A percentile compares a stretch with the other conserved stretches of the same genome.
Evolutionary conservation across 768 basidiomycete genomes (phyloP).

Genomic region (Saitozyma sp.): DNA sequence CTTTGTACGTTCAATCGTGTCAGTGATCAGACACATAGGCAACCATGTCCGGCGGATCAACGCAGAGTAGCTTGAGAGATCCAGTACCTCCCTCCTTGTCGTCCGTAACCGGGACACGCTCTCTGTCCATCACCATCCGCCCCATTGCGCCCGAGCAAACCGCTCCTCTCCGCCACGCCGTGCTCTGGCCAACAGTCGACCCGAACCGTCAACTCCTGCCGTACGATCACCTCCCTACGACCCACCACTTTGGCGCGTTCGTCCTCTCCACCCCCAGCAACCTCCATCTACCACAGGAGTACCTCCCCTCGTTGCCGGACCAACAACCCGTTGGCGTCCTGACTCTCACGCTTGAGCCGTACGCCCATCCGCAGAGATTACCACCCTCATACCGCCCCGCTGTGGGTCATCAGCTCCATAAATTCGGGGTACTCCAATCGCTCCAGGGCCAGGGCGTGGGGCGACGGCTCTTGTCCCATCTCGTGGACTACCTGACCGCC

Average conservation of each 20-base stretch:
- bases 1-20: too few relatives aligned
- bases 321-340: slow-evolving; percentile 18
- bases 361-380: background rate
- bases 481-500: slow-evolving; percentile 5
- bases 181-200: slow-evolving; percentile 30
- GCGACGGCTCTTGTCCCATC: slow-evolving; percentile 4
- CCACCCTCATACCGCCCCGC: too few relatives aligned
- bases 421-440: slow-evolving; percentile 23
- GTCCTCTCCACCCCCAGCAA: background rate
- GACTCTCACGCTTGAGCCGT: slow-evolving; percentile 19
- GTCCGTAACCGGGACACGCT: too few relatives aligned
- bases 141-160: slow-evolving; percentile 10
- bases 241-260: slow-evolving; percentile 30
- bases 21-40: too few relatives aligned
- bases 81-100: too few relatives aligned
- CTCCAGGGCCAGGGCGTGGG: slow-evolving; percentile 30
- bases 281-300: background rate
- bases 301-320: slow-evolving; percentile 2
- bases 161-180: slow-evolving; percentile 14
- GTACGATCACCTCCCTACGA: slow-evolving; percentile 20
- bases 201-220: slow-evolving; percentile 12
- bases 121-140: slow-evolving; percentile 2
- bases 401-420: slow-evolving; percentile 21
- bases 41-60: too few relatives aligned
- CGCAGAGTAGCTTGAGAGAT: too few relatives aligned